Base-by-base conservation (phyloP, 768 basidiomycete genomes). In the Pulveroboletus sp. region DNA sequence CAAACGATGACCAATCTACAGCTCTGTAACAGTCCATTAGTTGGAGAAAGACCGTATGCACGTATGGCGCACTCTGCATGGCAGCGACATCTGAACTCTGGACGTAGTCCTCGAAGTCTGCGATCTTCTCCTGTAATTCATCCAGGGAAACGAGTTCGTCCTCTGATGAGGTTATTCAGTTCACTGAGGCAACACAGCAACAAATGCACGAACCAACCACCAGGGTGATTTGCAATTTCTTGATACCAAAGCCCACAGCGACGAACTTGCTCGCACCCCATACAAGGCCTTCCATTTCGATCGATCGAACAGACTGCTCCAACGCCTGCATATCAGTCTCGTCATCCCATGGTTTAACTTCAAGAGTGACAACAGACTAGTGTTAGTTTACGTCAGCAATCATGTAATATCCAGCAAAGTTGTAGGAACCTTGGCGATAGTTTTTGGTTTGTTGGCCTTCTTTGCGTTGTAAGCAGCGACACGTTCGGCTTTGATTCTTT, bases 341-440 rank as follows among this genome's bases (percentile, higher is more conserved):
- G 66, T 98, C 95, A 68, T 98, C 95, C 95, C 93, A 96, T 34
- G 95, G 94, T 74, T 99, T 99, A 55, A 99, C 93, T 59, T 98
- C 95, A 60, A 98, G 74, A 40, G 95, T 99, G 43, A 99, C 96
- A 54, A 99, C 84, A 58, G 96, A 98, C 93, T 97, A 69, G 51
- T 14, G n/a, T n/a, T 6, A 14, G 30, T 49, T 41, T 11, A 49
- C 50, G 53, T 50, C n/a, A 55, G 57, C 22, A 38, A 37, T 38
- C 49, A 49, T 51, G 38, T 20, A 39, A 39, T 17, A 49, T 23
- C 40, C 44, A 50, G 34, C 32, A 19, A 40, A 12, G 26, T 14
- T 8, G 37, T 12, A 64, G 74, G 38, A 30, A 89, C 89, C 81
- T 97, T 97, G 63, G 93, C 93, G 43, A 79, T 71, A 31, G 87